Evolutionary conservation across 2,329 filamentous ascomycete genomes (phyloP), one percentile per base, ranked within the genome.

Genomic region (Aspergillus neoniger): DNA sequence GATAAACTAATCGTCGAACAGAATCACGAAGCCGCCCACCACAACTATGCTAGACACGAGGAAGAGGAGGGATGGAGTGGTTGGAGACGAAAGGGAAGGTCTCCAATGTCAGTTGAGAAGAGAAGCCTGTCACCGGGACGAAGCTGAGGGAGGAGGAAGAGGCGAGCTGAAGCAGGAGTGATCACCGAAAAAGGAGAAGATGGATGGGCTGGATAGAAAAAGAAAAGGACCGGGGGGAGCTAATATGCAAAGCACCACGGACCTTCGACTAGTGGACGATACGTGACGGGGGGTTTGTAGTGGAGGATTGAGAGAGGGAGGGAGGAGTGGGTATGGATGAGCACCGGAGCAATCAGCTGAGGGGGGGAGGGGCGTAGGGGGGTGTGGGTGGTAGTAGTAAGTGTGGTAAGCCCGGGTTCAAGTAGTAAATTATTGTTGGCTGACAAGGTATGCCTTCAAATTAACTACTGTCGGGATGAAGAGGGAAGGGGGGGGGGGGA

Each of bases 341-440:
- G 64, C 64, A 64, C 62, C 65, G 63, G 60, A 66, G 66, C 65
- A 67, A 68, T 69, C 67, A 69, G 67, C 67, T 69, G 67, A 68
- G 65, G 52, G 61, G 39, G 39, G 61, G 61, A 59, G 65, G 61
- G 59, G 62, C 55, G 52, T 58, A 55, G 55, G 44, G 60, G 39
- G 61, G 56, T 56, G 65, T 61, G 59, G 62, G 25, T 28, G 25
- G 25, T 28, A 28, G 25, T 25, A 52, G 52, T 58, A 53, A 47
- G 44, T 59, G 60, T 58, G 56, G 63, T 36, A 63, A 65, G 64
- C 59, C 54, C 41, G 41, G 41, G 58, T 57, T 57, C 55, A 43
- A 50, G 28, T 15, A 36, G 48, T 48, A 58, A 61, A 58, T 47
- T 36, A 32, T 47, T 55, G 23, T 55, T 55, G 53, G 43, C 39